Percentiles rank a stretch among this genome's conserved stretches.
These are phyloP conservation scores for Syncephalastrum sp. DNA, from an alignment of 371 early-diverging fungal genomes.

Conservation along the genomic window DNA sequence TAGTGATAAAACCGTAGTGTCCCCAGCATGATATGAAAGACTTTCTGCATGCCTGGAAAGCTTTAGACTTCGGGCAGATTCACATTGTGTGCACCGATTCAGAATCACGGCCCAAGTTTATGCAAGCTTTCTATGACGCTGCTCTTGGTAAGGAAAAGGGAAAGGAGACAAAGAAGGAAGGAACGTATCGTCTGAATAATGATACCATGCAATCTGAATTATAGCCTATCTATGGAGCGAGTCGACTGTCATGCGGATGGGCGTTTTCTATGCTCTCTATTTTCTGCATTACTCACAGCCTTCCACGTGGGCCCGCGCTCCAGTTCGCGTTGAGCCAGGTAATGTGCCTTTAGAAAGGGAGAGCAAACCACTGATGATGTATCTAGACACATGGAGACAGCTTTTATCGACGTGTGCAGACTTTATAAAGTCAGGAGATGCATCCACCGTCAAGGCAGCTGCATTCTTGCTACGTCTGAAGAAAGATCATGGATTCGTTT, in stretches of 20 bases:
- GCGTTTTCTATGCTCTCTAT: conserved; percentile 10
- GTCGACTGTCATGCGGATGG: not conserved
- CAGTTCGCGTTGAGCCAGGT: conserved; percentile 8
- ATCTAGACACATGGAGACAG: not conserved
- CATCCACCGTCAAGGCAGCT: conserved; percentile 3
- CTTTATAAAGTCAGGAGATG: not conserved
- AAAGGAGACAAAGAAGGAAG: too few species aligned
- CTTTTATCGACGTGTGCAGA: not conserved
- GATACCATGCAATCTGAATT: too few species aligned
- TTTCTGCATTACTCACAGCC: conserved; percentile 9
- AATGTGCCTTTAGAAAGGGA: not conserved
- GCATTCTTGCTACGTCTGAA: conserved; percentile 5
- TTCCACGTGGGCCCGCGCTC: not conserved
- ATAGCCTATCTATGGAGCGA: conserved; percentile 7
- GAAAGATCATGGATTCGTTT: conserved; percentile 4
- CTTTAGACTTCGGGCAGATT: conserved; percentile 1
- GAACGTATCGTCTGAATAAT: too few species aligned
- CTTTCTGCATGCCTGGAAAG: conserved; percentile 4
- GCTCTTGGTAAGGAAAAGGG: conserved; percentile 1
- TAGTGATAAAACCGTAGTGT: not conserved
- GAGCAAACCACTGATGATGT: not conserved
- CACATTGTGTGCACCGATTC: conserved; percentile 3
- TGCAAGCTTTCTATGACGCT: conserved; percentile 10
- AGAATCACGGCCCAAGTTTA: conserved; percentile 7
- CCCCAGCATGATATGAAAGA: conserved; percentile 1